Percentiles rank a stretch among this genome's conserved stretches.
These are phyloP conservation scores for Cadophora sp. DNA, from an alignment of 2,329 filamentous ascomycete genomes.

Conservation along the genomic window DNA sequence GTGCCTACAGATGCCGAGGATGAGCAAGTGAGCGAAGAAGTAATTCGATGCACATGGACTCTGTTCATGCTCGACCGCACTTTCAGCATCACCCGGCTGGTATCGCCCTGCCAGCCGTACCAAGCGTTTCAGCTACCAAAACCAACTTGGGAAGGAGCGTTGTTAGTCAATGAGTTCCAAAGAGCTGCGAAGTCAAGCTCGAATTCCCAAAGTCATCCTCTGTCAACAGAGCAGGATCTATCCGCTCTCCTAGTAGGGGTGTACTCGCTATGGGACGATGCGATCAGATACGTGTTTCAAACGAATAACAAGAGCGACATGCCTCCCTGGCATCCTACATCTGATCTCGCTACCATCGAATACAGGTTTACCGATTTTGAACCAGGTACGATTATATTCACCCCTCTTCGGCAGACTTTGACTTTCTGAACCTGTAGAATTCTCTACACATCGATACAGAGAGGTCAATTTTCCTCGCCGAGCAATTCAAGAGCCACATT, in stretches of 20 bases:
- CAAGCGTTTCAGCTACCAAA: conserved; percentile 27
- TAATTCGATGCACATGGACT: conserved; percentile 31
- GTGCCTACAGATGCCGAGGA: not conserved
- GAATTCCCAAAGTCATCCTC: not conserved
- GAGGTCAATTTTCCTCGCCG: conserved; percentile 31
- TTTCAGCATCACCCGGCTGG: conserved; percentile 29
- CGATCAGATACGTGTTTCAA: conserved; percentile 29
- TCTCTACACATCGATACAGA: conserved; percentile 32
- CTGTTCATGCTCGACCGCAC: conserved; percentile 33
- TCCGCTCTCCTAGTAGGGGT: conserved; percentile 27
- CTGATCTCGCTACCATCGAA: conserved; percentile 32
- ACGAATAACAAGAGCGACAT: conserved; percentile 26
- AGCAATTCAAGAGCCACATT: conserved; percentile 29
- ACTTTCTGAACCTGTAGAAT: conserved; percentile 16
- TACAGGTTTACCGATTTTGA: conserved; percentile 34
- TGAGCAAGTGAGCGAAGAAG: conserved; percentile 22
- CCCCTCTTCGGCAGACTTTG: too few relatives aligned
- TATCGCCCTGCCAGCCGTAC: conserved; percentile 28
- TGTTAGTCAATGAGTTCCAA: conserved; percentile 9
- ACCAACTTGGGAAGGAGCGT: conserved; percentile 22
- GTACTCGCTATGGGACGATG: conserved; percentile 32
- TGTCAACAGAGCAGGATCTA: conserved; percentile 23
- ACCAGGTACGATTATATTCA: conserved; percentile 19
- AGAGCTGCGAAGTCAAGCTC: not conserved
- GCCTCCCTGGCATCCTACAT: conserved; percentile 31